A percentile compares a stretch with the other conserved stretches of the same genome.
These are phyloP conservation scores for Epipyxis sp. DNA, from an alignment of 108 stramenopile genomes.

Conservation along the genomic window DNA sequence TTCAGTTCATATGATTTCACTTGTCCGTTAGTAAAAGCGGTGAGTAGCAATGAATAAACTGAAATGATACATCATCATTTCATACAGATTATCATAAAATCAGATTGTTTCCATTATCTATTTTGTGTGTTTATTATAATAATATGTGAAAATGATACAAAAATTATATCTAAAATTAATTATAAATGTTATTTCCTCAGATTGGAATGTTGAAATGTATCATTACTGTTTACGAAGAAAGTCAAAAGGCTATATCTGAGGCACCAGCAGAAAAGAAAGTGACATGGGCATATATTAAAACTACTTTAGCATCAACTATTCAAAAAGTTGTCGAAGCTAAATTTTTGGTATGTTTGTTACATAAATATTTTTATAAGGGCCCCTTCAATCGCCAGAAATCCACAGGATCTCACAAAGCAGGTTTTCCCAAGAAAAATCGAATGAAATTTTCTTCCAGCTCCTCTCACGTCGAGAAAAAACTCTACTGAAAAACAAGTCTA, in stretches of 20 bases:
- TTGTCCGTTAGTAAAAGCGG: constrained; percentile 95
- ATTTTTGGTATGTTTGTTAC: constrained; percentile 70
- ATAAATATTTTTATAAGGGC: constrained; percentile 65
- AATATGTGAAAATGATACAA: too few relatives aligned
- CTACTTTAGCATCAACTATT: constrained; percentile 80
- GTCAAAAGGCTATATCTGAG: constrained; percentile 94
- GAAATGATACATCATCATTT: too few relatives aligned
- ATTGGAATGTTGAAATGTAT: constrained; percentile 96
- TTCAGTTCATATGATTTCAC: constrained; percentile 98
- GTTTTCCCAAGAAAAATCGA: constrained; percentile 18
- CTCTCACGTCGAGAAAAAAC: too few relatives aligned
- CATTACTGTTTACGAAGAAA: constrained; percentile 92
- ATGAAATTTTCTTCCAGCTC: constrained; percentile 21
- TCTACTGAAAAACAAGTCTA: too few relatives aligned
- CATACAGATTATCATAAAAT: too few relatives aligned
- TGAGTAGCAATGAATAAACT: too few relatives aligned
- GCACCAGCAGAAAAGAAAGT: constrained; percentile 85
- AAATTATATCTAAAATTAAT: too few relatives aligned
- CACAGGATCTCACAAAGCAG: constrained; percentile 43
- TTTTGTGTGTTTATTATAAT: too few relatives aligned
- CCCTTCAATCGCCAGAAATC: constrained; percentile 58
- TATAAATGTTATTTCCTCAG: too few relatives aligned
- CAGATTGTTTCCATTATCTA: too few relatives aligned
- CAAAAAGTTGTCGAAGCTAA: constrained; percentile 66
- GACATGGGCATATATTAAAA: constrained; percentile 96